Evolutionary conservation across 2,329 filamentous ascomycete species (phyloP), one percentile per base, ranked within the genome.

Genomic region (Teratosphaeria gauchensis): DNA sequence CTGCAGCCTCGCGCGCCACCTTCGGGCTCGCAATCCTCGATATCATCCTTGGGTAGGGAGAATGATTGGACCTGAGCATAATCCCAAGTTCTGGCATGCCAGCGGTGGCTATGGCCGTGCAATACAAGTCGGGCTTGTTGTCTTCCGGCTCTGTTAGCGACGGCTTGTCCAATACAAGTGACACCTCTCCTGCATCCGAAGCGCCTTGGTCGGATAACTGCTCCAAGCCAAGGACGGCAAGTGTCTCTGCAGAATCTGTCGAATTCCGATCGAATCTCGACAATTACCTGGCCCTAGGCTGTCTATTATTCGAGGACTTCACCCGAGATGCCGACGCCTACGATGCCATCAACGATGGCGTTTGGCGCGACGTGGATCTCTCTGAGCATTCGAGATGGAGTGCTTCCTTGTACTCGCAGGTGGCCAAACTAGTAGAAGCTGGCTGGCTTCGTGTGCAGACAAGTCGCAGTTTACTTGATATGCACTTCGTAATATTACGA

Each of bases 241-340:
- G 16, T 46, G 11, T 46, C 16, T 53, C 51, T 11, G 31, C 51
- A 14, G 56, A 58, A 16, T 33, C 56, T 16, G 16, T 54, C 14
- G n/a, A 54, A 21, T 58, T 54, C 30, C 32, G 64, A 1, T 56
- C 60, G 1, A 51, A 68, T 32, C 53, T 67, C 16, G 42, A 58
- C 9, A 66, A 67, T 38, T 69, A 65, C 52, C 11, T 69, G 2
- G 56, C 67, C 2, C 55, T 69, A 6, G 67, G 67, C n/a, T 66
- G 66, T 52, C 51, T 69, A 1, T 38, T 51, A 7, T 58, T 63
- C 19, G 60, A 65, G 56, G 59, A 62, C 16, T 48, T 56, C 9
- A 30, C 46, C 32, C 31, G 33, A 28, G 46, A 55, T 46, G n/a
- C 33, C 46, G 28, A 54, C 16, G 4, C 9, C 2, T 16, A 55